Evolutionary conservation across 164 flowering plant genomes (phyloP).

Genomic region (Piper longum): DNA sequence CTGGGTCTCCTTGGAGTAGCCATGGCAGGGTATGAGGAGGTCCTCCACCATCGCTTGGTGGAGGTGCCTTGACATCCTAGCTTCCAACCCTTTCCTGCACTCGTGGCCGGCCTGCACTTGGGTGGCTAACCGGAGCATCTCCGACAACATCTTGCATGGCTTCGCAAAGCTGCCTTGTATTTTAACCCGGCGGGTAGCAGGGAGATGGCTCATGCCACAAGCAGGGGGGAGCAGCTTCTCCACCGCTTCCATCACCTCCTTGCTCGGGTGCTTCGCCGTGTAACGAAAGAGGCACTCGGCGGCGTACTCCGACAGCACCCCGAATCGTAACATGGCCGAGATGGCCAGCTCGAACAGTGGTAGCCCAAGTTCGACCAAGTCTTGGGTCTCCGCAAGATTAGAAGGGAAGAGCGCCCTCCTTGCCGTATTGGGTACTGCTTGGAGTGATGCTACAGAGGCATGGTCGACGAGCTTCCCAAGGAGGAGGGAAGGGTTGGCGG

Average conservation of each 20-base stretch:
- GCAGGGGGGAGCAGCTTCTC: constrained; percentile 44
- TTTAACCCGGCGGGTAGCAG: no score
- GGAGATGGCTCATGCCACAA: no score
- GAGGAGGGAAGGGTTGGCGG: constrained; percentile 37
- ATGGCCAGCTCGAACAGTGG: constrained; percentile 36
- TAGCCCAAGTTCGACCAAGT: constrained; percentile 31
- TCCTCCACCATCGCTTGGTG: constrained; percentile 23
- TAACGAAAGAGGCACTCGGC: constrained; percentile 41
- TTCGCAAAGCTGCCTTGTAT: no score
- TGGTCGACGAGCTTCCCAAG: constrained; percentile 34
- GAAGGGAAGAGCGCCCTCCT: constrained; percentile 23
- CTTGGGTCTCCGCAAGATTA: constrained; percentile 40
- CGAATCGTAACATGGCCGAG: constrained; percentile 18
- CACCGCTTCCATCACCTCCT: constrained; percentile 50
- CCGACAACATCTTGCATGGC: constrained; percentile 36
- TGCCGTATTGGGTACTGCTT: constrained; percentile 5
- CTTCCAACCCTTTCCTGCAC: constrained; percentile 41
- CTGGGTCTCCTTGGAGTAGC: constrained; percentile 31
- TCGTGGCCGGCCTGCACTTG: constrained; percentile 24
- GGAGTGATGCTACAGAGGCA: neutral
- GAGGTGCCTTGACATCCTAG: constrained; percentile 38
- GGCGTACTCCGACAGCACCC: constrained; percentile 26
- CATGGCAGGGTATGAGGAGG: constrained; percentile 36
- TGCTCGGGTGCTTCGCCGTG: constrained; percentile 24
- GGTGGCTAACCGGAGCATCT: constrained; percentile 40